Evolutionary conservation across 352 stramenopile genomes (phyloP).

Genomic region (Phytopythium litorale): DNA sequence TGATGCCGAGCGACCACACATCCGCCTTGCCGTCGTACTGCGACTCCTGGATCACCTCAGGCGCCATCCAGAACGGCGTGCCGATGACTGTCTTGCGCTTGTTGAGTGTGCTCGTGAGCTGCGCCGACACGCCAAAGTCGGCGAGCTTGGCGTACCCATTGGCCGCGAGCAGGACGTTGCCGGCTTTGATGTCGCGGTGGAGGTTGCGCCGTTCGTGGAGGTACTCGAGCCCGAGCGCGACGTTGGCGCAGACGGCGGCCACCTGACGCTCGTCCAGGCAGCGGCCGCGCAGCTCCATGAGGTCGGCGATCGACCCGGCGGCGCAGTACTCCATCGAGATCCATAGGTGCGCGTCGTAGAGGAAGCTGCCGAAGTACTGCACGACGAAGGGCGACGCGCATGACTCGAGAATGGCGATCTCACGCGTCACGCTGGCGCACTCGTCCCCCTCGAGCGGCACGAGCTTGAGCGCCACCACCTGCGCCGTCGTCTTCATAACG

Average conservation of each 20-base stretch:
- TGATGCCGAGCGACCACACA: conserved; percentile 87
- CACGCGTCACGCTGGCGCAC: conserved; percentile 56
- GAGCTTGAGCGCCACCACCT: conserved; percentile 81
- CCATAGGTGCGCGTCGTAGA: conserved; percentile 71
- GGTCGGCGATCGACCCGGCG: conserved; percentile 77
- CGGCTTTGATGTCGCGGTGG: conserved; percentile 88
- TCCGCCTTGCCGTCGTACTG: conserved; percentile 83
- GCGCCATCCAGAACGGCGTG: conserved; percentile 91
- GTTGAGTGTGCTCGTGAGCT: conserved; percentile 87
- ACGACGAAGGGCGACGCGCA: conserved; percentile 83
- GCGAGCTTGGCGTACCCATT: conserved; percentile 79
- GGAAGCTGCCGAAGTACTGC: conserved; percentile 81
- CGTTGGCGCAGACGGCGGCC: conserved; percentile 64
- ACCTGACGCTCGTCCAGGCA: conserved; percentile 67
- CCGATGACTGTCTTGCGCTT: conserved; percentile 90
- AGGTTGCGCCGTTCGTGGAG: conserved; percentile 78
- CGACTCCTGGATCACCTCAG: conserved; percentile 88
- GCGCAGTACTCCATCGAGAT: conserved; percentile 90
- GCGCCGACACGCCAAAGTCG: conserved; percentile 89
- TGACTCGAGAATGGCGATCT: conserved; percentile 84
- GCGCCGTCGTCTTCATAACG: conserved; percentile 45
- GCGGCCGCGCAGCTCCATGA: conserved; percentile 54
- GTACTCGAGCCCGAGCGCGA: conserved; percentile 70
- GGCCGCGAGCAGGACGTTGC: conserved; percentile 75
- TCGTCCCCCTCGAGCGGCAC: conserved; percentile 81